Evolutionary conservation across 768 basidiomycete genomes (phyloP), one percentile per base, ranked within the genome.

Genomic region (Naematelia aurantialba): DNA sequence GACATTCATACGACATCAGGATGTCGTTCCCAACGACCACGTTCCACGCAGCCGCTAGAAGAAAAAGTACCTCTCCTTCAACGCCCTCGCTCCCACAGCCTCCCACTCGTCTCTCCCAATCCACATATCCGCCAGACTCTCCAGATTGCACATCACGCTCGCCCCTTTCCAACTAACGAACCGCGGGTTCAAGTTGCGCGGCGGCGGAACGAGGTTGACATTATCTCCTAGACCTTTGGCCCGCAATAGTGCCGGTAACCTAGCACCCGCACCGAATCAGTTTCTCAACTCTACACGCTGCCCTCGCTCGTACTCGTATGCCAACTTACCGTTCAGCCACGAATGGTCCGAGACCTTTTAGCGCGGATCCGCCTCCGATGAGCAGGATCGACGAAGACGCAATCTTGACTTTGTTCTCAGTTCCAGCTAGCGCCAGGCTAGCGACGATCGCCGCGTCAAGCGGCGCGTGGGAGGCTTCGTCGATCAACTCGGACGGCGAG

Each of bases 111-210:
- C 80, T 57, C 81, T 79, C 4, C 89, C 84, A 25, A 98, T 81
- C 94, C 94, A 98, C 56, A 97, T 78, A 64, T 99, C 96, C 27
- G 84, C 82, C 46, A 88, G 85, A 2, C 86, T 85, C 52, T 99
- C 96, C 84, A 98, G 88, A 78, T 90, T 89, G 25, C 87, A 89
- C 44, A 97, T 83, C 12, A 93, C 90, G 5, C 87, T 84, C 4
- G 87, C 91, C 10, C 96, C 96, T 76, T 97, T 97, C 96, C 96
- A 99, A 14, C 85, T 86, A 29, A 98, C 82, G 34, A 91, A 85
- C 24, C 85, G 83, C 4, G 90, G 91, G 76, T 98, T 92, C 45
- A 97, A 84, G 60, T 91, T 90, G 74, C 92, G 88, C 1, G 93
- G 92, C 1, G 91, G 88, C n/a, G 91, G 89, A 47, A 98, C 88